phyloP scores from a whole-genome alignment of 2,329 filamentous ascomycete genomes.

The Fusarium sp. region DNA sequence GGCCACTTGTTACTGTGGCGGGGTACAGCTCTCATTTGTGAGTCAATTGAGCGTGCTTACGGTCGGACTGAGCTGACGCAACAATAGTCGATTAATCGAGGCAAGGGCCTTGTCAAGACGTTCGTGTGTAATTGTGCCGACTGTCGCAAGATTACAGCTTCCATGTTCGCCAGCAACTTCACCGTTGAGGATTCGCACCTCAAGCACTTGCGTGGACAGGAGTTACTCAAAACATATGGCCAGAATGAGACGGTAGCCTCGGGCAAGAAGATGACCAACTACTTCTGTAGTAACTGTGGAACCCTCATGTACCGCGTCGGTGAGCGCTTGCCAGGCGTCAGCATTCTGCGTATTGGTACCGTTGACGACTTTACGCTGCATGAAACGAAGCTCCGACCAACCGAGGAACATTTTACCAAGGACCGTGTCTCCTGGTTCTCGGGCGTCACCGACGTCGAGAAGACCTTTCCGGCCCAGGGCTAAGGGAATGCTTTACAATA shows the following conservation, averaged over 20 bases:
- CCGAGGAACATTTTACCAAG: not conserved
- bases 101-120: constrained; percentile 55
- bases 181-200: constrained; percentile 58
- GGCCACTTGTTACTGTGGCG: constrained; percentile 68
- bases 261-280: not conserved
- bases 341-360: not conserved
- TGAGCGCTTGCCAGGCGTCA: not conserved
- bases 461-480: not conserved
- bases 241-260: constrained; percentile 59
- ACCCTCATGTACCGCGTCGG: not conserved
- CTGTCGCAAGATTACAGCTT: constrained; percentile 71
- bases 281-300: not conserved
- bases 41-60: constrained; percentile 35
- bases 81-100: not conserved
- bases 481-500: not conserved
- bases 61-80: accelerated
- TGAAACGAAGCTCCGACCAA: not conserved
- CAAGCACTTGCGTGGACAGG: constrained; percentile 61
- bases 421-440: not conserved
- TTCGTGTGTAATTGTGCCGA: constrained; percentile 72
- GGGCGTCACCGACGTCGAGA: not conserved
- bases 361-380: not conserved
- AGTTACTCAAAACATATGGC: constrained; percentile 59
- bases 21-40: constrained; percentile 65
- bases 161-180: constrained; percentile 72